Conservation (phyloP, 345 rosid species). For the Citrus trifoliata region DNA sequence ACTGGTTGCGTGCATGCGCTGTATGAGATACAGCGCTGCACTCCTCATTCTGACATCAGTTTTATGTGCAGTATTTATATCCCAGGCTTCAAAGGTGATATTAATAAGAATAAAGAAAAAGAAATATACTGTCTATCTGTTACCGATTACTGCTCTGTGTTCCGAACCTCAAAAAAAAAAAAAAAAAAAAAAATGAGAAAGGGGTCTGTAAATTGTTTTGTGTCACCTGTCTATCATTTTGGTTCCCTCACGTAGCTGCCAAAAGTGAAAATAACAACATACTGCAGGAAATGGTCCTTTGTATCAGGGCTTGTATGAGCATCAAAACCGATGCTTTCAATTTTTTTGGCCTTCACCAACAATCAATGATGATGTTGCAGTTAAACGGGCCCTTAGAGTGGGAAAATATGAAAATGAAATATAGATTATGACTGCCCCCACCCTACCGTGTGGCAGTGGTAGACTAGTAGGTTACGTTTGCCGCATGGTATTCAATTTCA, state of each 20-base stretch:
- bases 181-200: no score
- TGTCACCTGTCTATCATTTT: not conserved
- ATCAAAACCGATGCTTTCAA: not conserved
- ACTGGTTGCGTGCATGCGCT: no score
- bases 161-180: no score
- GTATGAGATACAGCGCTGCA: no score
- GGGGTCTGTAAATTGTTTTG: not conserved
- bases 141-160: no score
- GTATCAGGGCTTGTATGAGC: not conserved
- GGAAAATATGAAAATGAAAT: not conserved
- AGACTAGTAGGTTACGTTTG: no score
- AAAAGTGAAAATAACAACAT: not conserved
- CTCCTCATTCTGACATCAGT: not conserved
- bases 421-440: constrained; percentile 7
- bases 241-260: not conserved
- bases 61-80: not conserved
- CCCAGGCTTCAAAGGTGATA: not conserved
- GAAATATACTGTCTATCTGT: no score
- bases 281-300: not conserved
- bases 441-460: not conserved
- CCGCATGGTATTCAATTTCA: no score
- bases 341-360: not conserved
- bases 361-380: constrained; percentile 16
- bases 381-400: not conserved
- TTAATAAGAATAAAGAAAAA: not conserved